Percentiles rank a stretch among this genome's conserved stretches.
Conservation (phyloP, 2,329 filamentous ascomycete genomes). For the Emmonsia crescens region DNA sequence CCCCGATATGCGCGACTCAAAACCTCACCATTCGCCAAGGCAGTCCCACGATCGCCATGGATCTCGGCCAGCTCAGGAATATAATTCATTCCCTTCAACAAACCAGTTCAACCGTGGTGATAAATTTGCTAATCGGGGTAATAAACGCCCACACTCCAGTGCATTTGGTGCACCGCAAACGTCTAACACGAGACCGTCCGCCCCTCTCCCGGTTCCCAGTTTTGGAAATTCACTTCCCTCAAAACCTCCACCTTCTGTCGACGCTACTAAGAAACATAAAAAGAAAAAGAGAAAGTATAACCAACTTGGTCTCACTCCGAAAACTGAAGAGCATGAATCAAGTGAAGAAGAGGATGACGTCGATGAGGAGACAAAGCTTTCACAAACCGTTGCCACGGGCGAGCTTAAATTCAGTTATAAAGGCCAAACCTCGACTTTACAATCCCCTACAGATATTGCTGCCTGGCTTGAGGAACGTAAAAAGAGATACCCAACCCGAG, state of each 20-base stretch:
- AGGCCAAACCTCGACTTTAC: slow-evolving; percentile 44
- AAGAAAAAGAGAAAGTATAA: slow-evolving; percentile 35
- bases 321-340: slow-evolving; percentile 35
- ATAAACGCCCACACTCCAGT: slow-evolving; percentile 29
- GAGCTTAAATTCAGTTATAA: slow-evolving; percentile 45
- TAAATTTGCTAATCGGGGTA: slow-evolving; percentile 15
- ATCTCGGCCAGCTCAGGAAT: slow-evolving; percentile 16
- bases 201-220: slow-evolving; percentile 35
- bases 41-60: slow-evolving; percentile 4
- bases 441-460: slow-evolving; percentile 55
- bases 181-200: slow-evolving; percentile 22
- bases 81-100: slow-evolving; percentile 13
- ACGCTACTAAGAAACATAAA: slow-evolving; percentile 29
- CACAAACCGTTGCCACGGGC: slow-evolving; percentile 16
- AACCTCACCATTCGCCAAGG: slow-evolving; percentile 8
- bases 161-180: slow-evolving; percentile 16
- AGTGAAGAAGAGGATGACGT: slow-evolving; percentile 37
- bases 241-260: slow-evolving; percentile 30
- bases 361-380: slow-evolving; percentile 35
- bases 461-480: slow-evolving; percentile 73
- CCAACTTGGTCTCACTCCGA: slow-evolving; percentile 38
- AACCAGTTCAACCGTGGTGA: slow-evolving; percentile 10
- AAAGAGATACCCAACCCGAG: slow-evolving; percentile 68
- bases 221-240: slow-evolving; percentile 32
- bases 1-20: slow-evolving; percentile 23